Base-by-base conservation (phyloP, 2,329 filamentous ascomycete genomes). In the Pyricularia grisea region DNA sequence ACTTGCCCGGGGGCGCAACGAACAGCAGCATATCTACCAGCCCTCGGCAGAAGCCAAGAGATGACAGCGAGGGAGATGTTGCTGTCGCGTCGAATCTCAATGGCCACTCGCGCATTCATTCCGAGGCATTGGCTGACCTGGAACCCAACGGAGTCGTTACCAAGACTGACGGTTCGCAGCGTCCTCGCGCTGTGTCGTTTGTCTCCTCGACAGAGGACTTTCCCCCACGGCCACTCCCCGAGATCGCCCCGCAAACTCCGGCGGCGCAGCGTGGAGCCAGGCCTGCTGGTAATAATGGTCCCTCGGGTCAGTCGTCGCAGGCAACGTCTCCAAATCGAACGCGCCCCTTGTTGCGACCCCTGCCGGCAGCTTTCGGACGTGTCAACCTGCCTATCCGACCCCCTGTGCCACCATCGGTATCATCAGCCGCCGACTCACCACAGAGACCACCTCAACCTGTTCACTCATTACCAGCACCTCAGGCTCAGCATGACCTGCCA, bases 391-490 rank as follows among this genome's bases (percentile, higher is more conserved):
- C 60, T 28, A 25, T 61, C 1, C 42, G 66, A 14, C 20, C 42
- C 11, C 10, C 66, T 67, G 42, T 30, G 28, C 10, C 36, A 27
- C 66, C 66, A 30, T 55, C 36, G 42, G 66, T 20, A 4, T 42
- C 60, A 68, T 70, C 17, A 69, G 67, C 12, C 60, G 66, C 12
- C 66, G 60, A 63, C 9, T 63, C 60, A 5, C 60, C 60, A 17
- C 60, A 27, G 17, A 28, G 25, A 20, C 11, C 60, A 17, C 5
- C 60, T 2, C 60, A 63, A 28, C 60, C 27, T 17, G 60, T 30
- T 63, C 27, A 12, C 6, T 63, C 60, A 14, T 17, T 63, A 28
- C 60, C 60, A 7, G 60, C 60, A 28, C 60, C 60, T 30, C 60
- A 63, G 64, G 64, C 64, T 31, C 64, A 66, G 25, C 30, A 27